Percentiles rank a stretch among this genome's conserved stretches.
Conservation (phyloP, 306 rosid genomes). For the Prunus kanzakura region DNA sequence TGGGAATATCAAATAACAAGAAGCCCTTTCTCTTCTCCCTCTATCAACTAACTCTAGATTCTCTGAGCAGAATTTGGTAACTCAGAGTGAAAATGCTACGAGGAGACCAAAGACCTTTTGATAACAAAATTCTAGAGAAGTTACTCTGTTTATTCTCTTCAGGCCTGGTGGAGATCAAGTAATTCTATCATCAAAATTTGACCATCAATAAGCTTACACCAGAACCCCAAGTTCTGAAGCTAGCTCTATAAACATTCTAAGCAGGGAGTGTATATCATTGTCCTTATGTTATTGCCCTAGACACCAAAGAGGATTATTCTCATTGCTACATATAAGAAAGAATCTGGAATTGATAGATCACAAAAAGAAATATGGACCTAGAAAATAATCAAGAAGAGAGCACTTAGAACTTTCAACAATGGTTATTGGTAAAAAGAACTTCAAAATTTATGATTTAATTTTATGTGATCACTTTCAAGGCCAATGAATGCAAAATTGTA, state of each 20-base stretch:
- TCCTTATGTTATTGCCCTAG: neutral
- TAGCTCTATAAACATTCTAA: neutral
- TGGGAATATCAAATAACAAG: neutral
- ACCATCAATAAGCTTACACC: neutral
- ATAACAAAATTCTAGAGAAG: neutral
- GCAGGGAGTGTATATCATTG: neutral
- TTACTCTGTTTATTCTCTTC: neutral
- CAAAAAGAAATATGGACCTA: no score
- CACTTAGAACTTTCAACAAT: neutral
- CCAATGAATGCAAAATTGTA: neutral
- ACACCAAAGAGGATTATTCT: neutral
- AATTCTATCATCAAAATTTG: neutral
- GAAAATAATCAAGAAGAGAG: no score
- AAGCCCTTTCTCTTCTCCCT: neutral
- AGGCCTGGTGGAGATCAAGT: neutral
- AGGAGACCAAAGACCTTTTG: neutral
- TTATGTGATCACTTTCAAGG: neutral
- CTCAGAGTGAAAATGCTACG: neutral
- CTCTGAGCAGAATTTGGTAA: neutral
- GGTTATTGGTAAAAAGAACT: neutral
- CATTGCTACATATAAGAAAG: no score
- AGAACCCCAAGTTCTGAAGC: neutral
- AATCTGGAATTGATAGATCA: no score
- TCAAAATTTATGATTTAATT: neutral
- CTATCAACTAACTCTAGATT: neutral